These are phyloP conservation scores for Aspergillus sp. DNA, from an alignment of 2,329 filamentous ascomycete genomes.

Conservation along the genomic window DNA sequence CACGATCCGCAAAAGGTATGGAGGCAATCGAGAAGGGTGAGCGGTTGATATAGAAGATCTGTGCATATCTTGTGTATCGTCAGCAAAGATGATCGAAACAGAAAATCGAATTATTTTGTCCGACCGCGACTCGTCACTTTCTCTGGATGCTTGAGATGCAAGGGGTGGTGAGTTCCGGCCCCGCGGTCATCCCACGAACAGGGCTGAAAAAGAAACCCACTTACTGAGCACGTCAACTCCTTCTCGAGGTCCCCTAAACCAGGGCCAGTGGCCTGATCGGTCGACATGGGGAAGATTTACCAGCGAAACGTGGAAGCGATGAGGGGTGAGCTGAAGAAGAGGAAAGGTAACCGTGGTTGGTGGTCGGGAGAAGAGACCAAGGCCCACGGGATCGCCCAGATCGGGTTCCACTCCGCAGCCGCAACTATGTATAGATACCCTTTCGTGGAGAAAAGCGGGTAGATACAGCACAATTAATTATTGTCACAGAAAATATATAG, in stretches of 20 bases:
- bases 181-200: conserved; percentile 11
- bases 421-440: background rate
- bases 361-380: conserved; percentile 7
- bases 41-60: conserved; percentile 86
- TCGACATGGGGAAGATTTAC: conserved; percentile 24
- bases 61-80: conserved; percentile 77
- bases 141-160: conserved; percentile 1
- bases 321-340: background rate
- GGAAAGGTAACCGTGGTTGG: conserved; percentile 16
- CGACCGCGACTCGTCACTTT: background rate
- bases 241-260: conserved; percentile 75
- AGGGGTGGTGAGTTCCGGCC: conserved; percentile 9
- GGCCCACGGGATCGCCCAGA: conserved; percentile 17
- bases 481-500: background rate
- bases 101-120: background rate
- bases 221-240: conserved; percentile 92
- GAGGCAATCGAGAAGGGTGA: conserved; percentile 89
- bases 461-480: background rate
- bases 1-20: conserved; percentile 97
- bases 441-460: background rate
- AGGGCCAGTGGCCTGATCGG: conserved; percentile 25
- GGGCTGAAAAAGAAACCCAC: conserved; percentile 41
- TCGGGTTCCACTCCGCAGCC: conserved; percentile 11
- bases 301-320: conserved; percentile 3
- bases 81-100: background rate